Evolutionary conservation across 2,329 filamentous ascomycete genomes (phyloP), one percentile per base, ranked within the genome.

Genomic region (Aspergillus chevalieri): DNA sequence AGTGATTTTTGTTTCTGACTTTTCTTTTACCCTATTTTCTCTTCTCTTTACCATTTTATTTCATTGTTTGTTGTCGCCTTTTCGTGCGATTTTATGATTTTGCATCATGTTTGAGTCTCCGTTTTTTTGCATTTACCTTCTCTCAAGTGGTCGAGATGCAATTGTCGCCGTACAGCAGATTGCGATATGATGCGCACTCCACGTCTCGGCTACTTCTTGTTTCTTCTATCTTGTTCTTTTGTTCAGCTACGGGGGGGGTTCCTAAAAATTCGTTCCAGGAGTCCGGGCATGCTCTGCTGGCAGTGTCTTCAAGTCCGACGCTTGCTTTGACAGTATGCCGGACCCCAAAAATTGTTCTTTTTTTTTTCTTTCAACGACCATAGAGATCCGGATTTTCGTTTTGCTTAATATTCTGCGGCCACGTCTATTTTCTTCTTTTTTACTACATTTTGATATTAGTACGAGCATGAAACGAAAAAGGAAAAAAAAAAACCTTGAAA

Each of bases 271-370:
- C 60, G 58, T 51, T 41, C 22, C 38, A 21, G 65, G 65, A 66
- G 65, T 68, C 63, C 60, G 58, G 64, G 50, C 60, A 62, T 67
- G 59, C 61, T 62, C 64, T 62, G 58, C 57, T 59, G 59, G 62
- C 60, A 63, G 57, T 61, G 57, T 62, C 47, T 59, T 54, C 52
- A 46, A 48, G 43, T 55, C 62, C 57, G 55, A 62, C 60, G 53
- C 58, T 60, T 61, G 58, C 57, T 61, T 59, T 51, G 52, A 56
- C 57, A 56, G 58, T 59, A 56, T 53, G 50, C 57, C 55, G 58
- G 61, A 57, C 57, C 57, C 54, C 61, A 59, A 62, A 62, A 54
- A 41, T 19, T 12, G 19, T 41, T 28, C 9, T 59, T 60, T 52
- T 55, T 60, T 52, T 55, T 58, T 56, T 53, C 55, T 57, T 22